Evolutionary conservation across 371 early-diverging fungal genomes (phyloP), one percentile per base, ranked within the genome.

Genomic region (Caulochytrium protostelioides): DNA sequence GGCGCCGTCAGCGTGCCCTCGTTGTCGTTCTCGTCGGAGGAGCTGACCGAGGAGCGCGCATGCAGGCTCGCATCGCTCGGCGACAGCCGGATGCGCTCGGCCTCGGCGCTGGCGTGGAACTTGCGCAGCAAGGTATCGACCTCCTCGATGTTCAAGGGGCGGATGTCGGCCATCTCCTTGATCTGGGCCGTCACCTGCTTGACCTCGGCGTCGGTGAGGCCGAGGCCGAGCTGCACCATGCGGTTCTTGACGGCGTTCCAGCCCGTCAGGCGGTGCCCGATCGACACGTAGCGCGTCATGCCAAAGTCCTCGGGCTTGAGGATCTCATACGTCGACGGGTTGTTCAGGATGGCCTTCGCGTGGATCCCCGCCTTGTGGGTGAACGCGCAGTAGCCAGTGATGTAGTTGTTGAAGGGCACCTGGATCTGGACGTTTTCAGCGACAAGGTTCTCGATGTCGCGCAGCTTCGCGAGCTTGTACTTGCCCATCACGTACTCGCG

Each of bases 291-390:
- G 17, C 90, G 74, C n/a, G 83, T 79, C 82, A 89, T 83, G 9
- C 57, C 87, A 63, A 89, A 92, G 54, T 87, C 90, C 54, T 85
- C 79, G 23, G 90, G 94, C 57, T 81, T 76, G 40, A 92, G 59
- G 57, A 89, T 87, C 64, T 92, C 94, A 47, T 92, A 92, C 2
- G 89, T 89, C 35, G 74, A 70, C 14, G 94, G 94, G 65, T 92
- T 89, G 66, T 86, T 86, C 33, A 92, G 67, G 46, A 92, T 86
- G 33, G 94, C 94, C 62, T 92, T 92, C 56, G 94, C 87, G 50
- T 92, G 94, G 54, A 89, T 92, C 48, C 94, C 94, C 28, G 94
- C 90, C 72, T 92, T 92, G 68, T 92, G 94, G 16, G 89, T 87
- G 53, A 92, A 89, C 18, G 87, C 87, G 51, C 86, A 86, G 62